These are phyloP conservation scores for Nigrospora oryzae DNA, from an alignment of 2,329 filamentous ascomycete genomes.

Conservation along the genomic window DNA sequence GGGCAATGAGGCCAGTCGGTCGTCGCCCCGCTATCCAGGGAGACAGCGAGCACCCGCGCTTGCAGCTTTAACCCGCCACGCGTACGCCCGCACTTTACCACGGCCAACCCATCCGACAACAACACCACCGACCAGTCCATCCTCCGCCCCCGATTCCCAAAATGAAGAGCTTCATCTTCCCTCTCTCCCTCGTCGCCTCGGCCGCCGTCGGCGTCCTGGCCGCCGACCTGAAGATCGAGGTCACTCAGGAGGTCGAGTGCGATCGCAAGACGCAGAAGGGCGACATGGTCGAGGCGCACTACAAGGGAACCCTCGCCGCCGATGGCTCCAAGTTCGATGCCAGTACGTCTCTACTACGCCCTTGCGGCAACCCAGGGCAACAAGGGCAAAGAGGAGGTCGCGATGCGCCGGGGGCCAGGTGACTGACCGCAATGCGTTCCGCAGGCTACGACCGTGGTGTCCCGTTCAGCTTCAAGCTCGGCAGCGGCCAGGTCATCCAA, in stretches of 20 bases:
- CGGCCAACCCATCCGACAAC: no score
- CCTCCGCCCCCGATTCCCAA: background rate
- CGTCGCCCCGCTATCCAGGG: no score
- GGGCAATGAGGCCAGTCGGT: no score
- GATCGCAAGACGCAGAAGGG: slow-evolving; percentile 67
- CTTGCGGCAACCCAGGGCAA: no score
- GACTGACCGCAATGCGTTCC: background rate
- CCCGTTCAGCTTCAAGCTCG: slow-evolving; percentile 75
- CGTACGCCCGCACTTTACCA: no score
- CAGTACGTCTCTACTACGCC: slow-evolving; percentile 30
- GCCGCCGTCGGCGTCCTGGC: slow-evolving; percentile 42
- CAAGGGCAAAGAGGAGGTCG: no score
- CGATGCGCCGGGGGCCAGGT: slow-evolving; percentile 16
- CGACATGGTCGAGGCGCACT: slow-evolving; percentile 80
- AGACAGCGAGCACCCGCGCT: no score
- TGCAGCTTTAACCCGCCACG: no score
- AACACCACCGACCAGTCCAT: no score
- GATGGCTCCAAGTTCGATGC: slow-evolving; percentile 79
- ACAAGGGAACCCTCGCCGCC: slow-evolving; percentile 68
- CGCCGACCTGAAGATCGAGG: slow-evolving; percentile 67
- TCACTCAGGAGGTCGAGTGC: slow-evolving; percentile 67
- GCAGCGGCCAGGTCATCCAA: slow-evolving; percentile 77
- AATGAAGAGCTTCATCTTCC: slow-evolving; percentile 41
- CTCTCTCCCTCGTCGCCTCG: slow-evolving; percentile 42
- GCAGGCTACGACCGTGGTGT: slow-evolving; percentile 64